Base-by-base conservation (phyloP, 2,329 filamentous ascomycete genomes). In the Neurospora sp. region DNA sequence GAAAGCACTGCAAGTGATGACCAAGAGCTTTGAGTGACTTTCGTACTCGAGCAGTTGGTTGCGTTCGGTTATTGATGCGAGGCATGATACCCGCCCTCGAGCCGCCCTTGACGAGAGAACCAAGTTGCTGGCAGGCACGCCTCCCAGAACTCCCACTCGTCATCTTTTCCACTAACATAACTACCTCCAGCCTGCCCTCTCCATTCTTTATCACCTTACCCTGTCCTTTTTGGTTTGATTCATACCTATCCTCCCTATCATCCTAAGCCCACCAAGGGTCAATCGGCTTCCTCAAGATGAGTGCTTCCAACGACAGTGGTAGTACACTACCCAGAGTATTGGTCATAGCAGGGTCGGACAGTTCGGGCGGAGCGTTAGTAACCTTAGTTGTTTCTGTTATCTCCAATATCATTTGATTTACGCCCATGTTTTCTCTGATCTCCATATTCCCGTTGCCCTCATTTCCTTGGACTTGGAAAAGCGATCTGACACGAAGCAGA, bases 281-380 rank as follows among this genome's bases (percentile, higher is more conserved):
- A 36, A 17, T 36, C 28, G 7, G 52, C 52, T 33, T 62, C 52
- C 15, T n/a, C 52, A 17, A 10, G 23, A 62, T 62, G 52, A 17
- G 28, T 62, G 23, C 52, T 5, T 62, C 7, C 52, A 36, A 33
- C 28, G 52, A 62, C 23, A 36, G 52, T 62, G 52, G 52, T 62
- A 62, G 52, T 33, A 36, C 52, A 33, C 23, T 36, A 17, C 52
- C 52, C 28, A 81, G 89, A 71, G 89, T 97, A 66, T 83, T 97
- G 70, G 88, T 96, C 19, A 91, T 97, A 76, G 93, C 93, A 67
- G 93, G 93, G 73, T 96, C 93, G 36, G 93, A 97, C 81, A 93
- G 92, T 81, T 97, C 93, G 38, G 93, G 93, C 77, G 93, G 93
- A 82, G 93, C 93, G 92, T 88, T 79, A 79, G 85, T 86, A 62